These are phyloP conservation scores for Marasmius oreades DNA, from an alignment of 1,284 basidiomycete species.

Conservation along the genomic window DNA sequence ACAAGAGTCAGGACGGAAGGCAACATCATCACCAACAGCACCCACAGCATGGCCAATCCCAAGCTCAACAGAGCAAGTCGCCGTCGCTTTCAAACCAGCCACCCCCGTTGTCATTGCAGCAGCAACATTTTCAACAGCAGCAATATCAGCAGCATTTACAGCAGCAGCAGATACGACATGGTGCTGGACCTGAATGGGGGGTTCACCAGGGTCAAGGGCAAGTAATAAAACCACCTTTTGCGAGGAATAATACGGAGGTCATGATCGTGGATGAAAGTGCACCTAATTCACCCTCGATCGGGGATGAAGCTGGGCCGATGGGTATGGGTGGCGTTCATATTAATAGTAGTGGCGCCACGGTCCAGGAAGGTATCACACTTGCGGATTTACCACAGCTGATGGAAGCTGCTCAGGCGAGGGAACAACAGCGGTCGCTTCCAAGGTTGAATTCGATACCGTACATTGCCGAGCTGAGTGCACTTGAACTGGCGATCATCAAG, in stretches of 20 bases:
- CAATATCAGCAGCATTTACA: constrained; percentile 4
- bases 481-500: constrained; percentile 90
- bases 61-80: constrained; percentile 34
- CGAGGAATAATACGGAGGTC: constrained; percentile 82
- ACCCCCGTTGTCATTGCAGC: constrained; percentile 27
- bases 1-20: constrained; percentile 18
- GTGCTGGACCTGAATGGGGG: neutral
- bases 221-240: constrained; percentile 69
- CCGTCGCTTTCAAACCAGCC: constrained; percentile 35
- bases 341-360: constrained; percentile 13
- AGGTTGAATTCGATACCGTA: constrained; percentile 73
- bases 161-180: constrained; percentile 28
- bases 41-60: constrained; percentile 26
- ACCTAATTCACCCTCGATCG: constrained; percentile 64
- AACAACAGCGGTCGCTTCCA: constrained; percentile 78
- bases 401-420: constrained; percentile 87
- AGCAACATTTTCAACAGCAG: constrained; percentile 3
- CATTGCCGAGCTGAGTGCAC: constrained; percentile 79
- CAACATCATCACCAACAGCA: constrained; percentile 14
- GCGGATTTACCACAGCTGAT: constrained; percentile 96
- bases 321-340: constrained; percentile 18
- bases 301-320: constrained; percentile 35
- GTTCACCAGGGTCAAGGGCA: constrained; percentile 36
- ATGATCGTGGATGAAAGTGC: constrained; percentile 85
- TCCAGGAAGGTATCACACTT: constrained; percentile 86